Evolutionary conservation across 352 stramenopile genomes (phyloP).

Genomic region (Blastocystis sp.): DNA sequence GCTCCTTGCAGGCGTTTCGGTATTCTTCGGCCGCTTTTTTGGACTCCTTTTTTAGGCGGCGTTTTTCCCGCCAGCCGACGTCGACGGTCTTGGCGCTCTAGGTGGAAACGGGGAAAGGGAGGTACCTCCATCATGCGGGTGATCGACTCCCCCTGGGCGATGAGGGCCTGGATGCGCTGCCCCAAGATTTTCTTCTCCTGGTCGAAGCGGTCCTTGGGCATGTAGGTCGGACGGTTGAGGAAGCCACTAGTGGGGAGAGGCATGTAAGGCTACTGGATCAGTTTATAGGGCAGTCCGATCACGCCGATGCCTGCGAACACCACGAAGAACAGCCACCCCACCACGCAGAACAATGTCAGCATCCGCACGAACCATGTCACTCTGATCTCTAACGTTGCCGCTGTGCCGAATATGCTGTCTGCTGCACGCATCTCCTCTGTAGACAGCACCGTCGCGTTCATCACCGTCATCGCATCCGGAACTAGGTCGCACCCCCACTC

Average conservation of each 20-base stretch:
- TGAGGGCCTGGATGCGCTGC: constrained; percentile 31
- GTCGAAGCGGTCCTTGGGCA: constrained; percentile 51
- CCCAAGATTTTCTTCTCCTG: constrained; percentile 50
- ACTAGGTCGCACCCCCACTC: background rate
- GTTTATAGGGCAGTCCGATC: constrained; percentile 53
- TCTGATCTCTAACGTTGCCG: background rate
- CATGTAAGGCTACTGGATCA: background rate
- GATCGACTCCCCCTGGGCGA: constrained; percentile 36
- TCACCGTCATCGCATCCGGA: background rate
- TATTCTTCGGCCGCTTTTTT: constrained; percentile 34
- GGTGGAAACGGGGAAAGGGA: background rate
- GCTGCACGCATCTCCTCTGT: background rate
- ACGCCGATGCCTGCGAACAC: constrained; percentile 47
- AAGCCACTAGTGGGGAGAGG: background rate
- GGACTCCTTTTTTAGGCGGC: constrained; percentile 37
- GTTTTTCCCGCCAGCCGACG: constrained; percentile 46
- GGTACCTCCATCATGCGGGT: constrained; percentile 30
- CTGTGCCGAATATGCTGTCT: background rate
- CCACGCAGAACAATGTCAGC: constrained; percentile 44
- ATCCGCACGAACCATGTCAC: constrained; percentile 1
- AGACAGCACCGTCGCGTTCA: background rate
- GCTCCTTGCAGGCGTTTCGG: constrained; percentile 33
- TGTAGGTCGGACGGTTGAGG: constrained; percentile 53
- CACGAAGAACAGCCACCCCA: constrained; percentile 55
- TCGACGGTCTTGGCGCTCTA: constrained; percentile 25